Percentiles rank a stretch among this genome's conserved stretches.
These are phyloP conservation scores for Capsella bursapastoris DNA, from an alignment of 345 rosid genomes.

Conservation along the genomic window DNA sequence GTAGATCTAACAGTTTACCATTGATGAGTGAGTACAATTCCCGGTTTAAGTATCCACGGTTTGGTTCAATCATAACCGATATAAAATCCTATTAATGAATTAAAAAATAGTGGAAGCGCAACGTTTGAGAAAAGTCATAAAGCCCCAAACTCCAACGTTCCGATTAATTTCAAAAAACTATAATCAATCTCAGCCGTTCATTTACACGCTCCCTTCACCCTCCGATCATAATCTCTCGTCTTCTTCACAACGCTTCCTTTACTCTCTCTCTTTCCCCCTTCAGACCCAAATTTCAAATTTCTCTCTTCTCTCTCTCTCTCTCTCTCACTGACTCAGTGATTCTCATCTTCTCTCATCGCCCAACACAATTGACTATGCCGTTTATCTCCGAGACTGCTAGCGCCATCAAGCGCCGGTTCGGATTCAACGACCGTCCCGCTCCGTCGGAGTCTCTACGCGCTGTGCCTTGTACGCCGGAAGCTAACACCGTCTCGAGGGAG, in stretches of 20 bases:
- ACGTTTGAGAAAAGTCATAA: slow-evolving; percentile 28
- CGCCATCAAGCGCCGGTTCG: slow-evolving; percentile 83
- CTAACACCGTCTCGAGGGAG: slow-evolving; percentile 56
- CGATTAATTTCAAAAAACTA: slow-evolving; percentile 25
- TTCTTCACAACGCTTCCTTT: slow-evolving; percentile 16
- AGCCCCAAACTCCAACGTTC: slow-evolving; percentile 28
- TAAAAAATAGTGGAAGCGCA: slow-evolving; percentile 22
- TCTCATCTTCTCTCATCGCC: slow-evolving; percentile 12
- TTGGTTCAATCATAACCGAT: slow-evolving; percentile 6
- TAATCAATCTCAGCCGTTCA: slow-evolving; percentile 37
- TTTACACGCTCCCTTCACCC: slow-evolving; percentile 41
- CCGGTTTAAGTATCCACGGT: slow-evolving; percentile 2
- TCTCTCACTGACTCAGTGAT: slow-evolving; percentile 8
- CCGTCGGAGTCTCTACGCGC: slow-evolving; percentile 53
- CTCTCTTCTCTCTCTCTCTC: background rate
- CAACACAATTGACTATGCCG: slow-evolving; percentile 54
- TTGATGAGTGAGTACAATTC: too few species aligned
- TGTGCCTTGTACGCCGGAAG: slow-evolving; percentile 54
- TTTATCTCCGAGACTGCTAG: slow-evolving; percentile 80
- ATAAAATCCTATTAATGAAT: background rate
- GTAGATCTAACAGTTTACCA: too few species aligned
- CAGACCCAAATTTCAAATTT: slow-evolving; percentile 34
- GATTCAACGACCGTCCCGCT: slow-evolving; percentile 66
- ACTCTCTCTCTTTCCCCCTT: slow-evolving; percentile 30
- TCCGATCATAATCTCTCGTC: slow-evolving; percentile 36